Evolutionary conservation across 768 basidiomycete species (phyloP).

Genomic region (Trametes elegans): DNA sequence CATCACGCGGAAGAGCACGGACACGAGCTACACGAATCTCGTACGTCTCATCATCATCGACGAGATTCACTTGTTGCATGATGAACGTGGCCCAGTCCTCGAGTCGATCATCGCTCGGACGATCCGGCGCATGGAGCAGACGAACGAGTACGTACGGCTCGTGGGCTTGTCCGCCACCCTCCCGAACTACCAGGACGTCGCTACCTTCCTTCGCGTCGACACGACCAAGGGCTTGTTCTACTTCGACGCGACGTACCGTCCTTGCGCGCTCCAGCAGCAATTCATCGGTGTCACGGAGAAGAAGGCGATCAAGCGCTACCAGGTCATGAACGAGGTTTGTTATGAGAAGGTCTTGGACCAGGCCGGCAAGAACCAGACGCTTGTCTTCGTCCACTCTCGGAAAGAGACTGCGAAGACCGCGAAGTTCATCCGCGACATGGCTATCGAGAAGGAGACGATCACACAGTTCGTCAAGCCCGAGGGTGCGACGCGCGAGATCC

Average conservation of each 20-base stretch:
- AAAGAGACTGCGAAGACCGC: slow-evolving; percentile 99
- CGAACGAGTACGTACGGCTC: slow-evolving; percentile 86
- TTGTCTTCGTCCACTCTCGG: slow-evolving; percentile 97
- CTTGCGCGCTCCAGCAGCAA: slow-evolving; percentile 93
- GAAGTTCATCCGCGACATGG: slow-evolving; percentile 89
- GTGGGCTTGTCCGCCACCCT: slow-evolving; percentile 95
- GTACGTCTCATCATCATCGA: slow-evolving; percentile 97
- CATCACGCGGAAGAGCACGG: slow-evolving; percentile 96
- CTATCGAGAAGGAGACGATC: slow-evolving; percentile 95
- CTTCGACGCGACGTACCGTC: slow-evolving; percentile 92
- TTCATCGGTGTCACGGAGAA: slow-evolving; percentile 98
- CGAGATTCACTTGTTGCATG: slow-evolving; percentile 96
- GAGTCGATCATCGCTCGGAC: slow-evolving; percentile 90
- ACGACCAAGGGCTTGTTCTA: slow-evolving; percentile 91
- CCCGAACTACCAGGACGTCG: slow-evolving; percentile 98
- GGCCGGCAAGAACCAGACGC: slow-evolving; percentile 82
- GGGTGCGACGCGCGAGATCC: slow-evolving; percentile 85
- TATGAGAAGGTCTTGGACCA: slow-evolving; percentile 99
- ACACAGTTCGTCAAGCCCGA: slow-evolving; percentile 95
- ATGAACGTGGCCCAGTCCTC: slow-evolving; percentile 95
- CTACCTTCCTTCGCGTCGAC: slow-evolving; percentile 94
- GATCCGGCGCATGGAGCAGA: slow-evolving; percentile 93
- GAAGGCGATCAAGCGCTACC: slow-evolving; percentile 98
- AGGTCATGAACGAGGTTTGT: slow-evolving; percentile 98
- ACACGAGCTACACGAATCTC: slow-evolving; percentile 95